These are phyloP conservation scores for Microbotryomycetes sp. DNA, from an alignment of 1,284 basidiomycete species.

Conservation along the genomic window DNA sequence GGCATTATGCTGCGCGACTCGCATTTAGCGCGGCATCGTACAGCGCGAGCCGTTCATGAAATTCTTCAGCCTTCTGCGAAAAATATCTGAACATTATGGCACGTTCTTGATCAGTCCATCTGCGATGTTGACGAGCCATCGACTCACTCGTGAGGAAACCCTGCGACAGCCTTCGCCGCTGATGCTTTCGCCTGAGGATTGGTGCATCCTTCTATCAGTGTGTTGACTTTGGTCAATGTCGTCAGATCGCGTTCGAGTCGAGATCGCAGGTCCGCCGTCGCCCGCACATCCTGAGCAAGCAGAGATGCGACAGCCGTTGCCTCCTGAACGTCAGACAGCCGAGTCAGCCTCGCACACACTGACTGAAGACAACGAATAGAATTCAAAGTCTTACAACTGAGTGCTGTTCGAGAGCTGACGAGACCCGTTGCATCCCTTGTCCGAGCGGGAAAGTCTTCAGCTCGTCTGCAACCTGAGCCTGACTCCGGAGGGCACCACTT, in stretches of 20 bases:
- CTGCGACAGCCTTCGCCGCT: conserved; percentile 66
- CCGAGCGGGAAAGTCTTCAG: conserved; percentile 66
- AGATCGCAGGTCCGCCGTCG: conserved; percentile 20
- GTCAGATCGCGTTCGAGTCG: conserved; percentile 25
- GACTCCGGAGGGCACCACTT: conserved; percentile 65
- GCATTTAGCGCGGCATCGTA: conserved; percentile 74
- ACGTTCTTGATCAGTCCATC: too few relatives aligned
- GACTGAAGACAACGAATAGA: neutral
- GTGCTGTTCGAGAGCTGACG: conserved; percentile 56
- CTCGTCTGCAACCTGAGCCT: conserved; percentile 67
- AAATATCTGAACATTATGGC: conserved; percentile 54
- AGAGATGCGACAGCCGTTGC: conserved; percentile 19
- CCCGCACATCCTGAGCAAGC: conserved; percentile 16
- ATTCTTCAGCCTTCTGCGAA: conserved; percentile 60
- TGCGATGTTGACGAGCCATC: too few relatives aligned
- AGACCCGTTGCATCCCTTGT: conserved; percentile 63
- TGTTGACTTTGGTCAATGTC: conserved; percentile 58
- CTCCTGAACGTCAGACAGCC: conserved; percentile 15
- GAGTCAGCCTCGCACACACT: neutral
- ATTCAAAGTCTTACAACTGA: conserved; percentile 53
- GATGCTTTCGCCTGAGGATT: conserved; percentile 57
- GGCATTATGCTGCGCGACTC: too few relatives aligned
- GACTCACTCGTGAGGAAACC: conserved; percentile 73
- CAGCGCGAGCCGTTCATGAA: conserved; percentile 63
- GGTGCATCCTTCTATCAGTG: conserved; percentile 57